These are phyloP conservation scores for Nitzschia putrida DNA, from an alignment of 108 stramenopile genomes.

Conservation along the genomic window DNA sequence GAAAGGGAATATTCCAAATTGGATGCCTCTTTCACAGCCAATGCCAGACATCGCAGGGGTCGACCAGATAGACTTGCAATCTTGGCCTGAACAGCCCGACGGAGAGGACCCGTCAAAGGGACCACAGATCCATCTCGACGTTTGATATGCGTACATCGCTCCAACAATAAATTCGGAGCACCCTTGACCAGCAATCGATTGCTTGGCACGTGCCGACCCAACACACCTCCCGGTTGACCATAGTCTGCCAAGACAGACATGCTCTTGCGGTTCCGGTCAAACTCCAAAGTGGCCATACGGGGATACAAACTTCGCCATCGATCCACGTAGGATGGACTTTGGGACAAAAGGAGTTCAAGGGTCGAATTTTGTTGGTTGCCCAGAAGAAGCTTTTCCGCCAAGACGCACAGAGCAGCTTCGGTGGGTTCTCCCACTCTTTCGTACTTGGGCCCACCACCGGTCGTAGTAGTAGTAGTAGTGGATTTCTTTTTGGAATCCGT, in stretches of 20 bases:
- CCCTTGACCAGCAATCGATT: constrained; percentile 96
- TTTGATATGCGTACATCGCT: constrained; percentile 90
- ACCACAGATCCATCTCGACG: constrained; percentile 79
- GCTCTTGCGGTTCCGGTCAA: constrained; percentile 83
- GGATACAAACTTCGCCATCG: constrained; percentile 58
- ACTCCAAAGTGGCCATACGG: constrained; percentile 92
- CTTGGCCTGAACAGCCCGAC: constrained; percentile 65
- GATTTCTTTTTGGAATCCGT: constrained; percentile 15
- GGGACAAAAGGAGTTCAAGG: background rate
- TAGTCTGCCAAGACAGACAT: constrained; percentile 37
- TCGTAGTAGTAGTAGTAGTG: constrained; percentile 2
- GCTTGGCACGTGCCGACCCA: background rate
- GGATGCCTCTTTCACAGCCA: constrained; percentile 86
- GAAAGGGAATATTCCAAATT: constrained; percentile 58
- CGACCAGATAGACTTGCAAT: constrained; percentile 82
- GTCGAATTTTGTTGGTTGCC: background rate
- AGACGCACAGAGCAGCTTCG: constrained; percentile 92
- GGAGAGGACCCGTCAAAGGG: constrained; percentile 63
- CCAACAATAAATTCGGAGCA: constrained; percentile 91
- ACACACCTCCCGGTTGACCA: background rate
- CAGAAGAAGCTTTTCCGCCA: constrained; percentile 87
- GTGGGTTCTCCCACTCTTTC: constrained; percentile 94
- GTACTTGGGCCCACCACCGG: constrained; percentile 46
- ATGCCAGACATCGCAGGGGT: constrained; percentile 91
- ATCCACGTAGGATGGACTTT: constrained; percentile 37